A percentile compares a stretch with the other conserved stretches of the same genome.
Evolutionary conservation across 2,329 filamentous ascomycete species (phyloP).

Genomic region (Apiospora hydei): DNA sequence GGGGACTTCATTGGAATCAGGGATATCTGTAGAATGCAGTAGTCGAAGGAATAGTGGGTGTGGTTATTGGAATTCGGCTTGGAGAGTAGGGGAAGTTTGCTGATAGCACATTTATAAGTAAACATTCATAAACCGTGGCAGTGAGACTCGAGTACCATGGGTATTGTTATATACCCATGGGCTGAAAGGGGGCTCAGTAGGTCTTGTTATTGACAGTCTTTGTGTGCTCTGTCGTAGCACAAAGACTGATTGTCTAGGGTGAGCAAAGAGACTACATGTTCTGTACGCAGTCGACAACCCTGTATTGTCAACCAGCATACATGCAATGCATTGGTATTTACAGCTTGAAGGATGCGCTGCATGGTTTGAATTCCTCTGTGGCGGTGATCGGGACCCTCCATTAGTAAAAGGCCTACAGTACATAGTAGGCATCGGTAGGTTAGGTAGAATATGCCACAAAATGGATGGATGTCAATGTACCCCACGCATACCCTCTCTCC

Average conservation of each 20-base stretch:
- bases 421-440: not conserved
- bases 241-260: not conserved
- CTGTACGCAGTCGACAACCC: not conserved
- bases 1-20: not conserved
- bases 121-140: not conserved
- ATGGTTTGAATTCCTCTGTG: not conserved
- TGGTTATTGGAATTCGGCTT: not conserved
- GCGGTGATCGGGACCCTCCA: not conserved
- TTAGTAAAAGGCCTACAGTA: not conserved
- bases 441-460: not conserved
- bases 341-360: not conserved
- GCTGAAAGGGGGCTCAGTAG: not conserved
- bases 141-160: not conserved
- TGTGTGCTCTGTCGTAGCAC: not conserved
- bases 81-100: not conserved
- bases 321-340: not conserved
- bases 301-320: not conserved
- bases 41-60: not conserved
- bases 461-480: not conserved
- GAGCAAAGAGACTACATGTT: not conserved
- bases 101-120: slow-evolving; percentile 8
- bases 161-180: not conserved
- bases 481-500: not conserved
- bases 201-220: not conserved
- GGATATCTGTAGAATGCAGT: not conserved